Base-by-base conservation (phyloP, 805 yeast species). In the Candida odintsovae region DNA sequence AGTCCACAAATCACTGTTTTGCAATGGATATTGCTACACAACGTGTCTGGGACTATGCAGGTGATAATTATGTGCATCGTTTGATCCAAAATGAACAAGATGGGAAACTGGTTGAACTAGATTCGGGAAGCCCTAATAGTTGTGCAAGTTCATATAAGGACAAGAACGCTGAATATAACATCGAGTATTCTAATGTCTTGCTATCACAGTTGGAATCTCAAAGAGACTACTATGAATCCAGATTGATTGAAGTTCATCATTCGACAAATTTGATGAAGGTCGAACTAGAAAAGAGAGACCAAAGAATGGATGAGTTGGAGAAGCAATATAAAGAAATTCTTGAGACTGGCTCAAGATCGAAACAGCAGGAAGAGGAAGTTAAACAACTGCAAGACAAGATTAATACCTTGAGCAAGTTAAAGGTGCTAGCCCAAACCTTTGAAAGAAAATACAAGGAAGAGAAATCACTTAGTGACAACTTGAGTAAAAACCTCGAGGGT, bases 31-130 rank as follows among this genome's bases (percentile, higher is more conserved):
- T 87, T 40, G 66, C 72, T 11, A 78, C 95, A 0, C 94, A 90
- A 50, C 71, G 97, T 37, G 96, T 90, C 1, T 90, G 97, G 97
- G 97, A 90, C 62, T 90, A 90, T 62, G 90, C 90, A 0, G 90
- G 90, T 2, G 97, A 90, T 61, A 82, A 80, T 52, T 90, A 90
- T 62, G 97, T 90, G 10, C 97, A 90, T 63, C 65, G 97, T 42
- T 67, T 90, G 38, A 76, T 90, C 4, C 88, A 90, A 50, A 89
- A 87, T 63, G 90, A 86, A 61, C 73, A 83, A 0, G 97, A 90
- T 61, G 97, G 97, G 0, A 90, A 90, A 56, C 65, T 90, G 28
- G 96, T 90, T 3, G 97, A 90, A 62, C 70, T 89, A 13, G 51
- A 53, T 11, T 47, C 53, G 1, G 40, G 51, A 1, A 39, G 48